These are phyloP conservation scores for Diaporthe sp. DNA, from an alignment of 2,329 filamentous ascomycete genomes.

Conservation along the genomic window DNA sequence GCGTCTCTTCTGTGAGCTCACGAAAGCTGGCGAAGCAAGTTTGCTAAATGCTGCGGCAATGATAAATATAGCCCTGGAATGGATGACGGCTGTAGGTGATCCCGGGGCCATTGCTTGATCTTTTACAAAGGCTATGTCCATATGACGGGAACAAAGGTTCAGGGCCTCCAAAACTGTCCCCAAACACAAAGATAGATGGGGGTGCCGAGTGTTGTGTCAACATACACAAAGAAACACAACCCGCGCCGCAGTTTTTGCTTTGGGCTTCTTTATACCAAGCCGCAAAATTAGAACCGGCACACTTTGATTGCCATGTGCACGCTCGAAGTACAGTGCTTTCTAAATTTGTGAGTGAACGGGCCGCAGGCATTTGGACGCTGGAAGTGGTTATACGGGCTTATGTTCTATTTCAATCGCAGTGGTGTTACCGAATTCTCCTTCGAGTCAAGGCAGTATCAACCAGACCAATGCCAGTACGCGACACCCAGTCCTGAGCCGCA, in stretches of 20 bases:
- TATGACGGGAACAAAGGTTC: background rate
- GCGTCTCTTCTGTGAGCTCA: background rate
- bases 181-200: background rate
- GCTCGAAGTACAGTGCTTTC: background rate
- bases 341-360: background rate
- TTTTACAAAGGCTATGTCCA: background rate
- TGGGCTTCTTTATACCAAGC: background rate
- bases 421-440: background rate
- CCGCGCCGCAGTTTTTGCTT: background rate
- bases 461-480: background rate
- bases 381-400: background rate
- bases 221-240: background rate
- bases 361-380: no score
- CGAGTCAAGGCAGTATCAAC: background rate
- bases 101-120: no score
- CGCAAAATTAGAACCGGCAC: background rate
- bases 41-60: no score
- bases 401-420: background rate
- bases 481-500: background rate
- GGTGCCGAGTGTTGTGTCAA: background rate
- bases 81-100: background rate
- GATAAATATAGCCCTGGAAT: background rate
- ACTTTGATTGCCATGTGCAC: background rate
- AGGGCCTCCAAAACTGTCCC: accelerated
- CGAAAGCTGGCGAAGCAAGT: background rate